Percentiles rank a stretch among this genome's conserved stretches.
These are phyloP conservation scores for Fusarium pilosicola DNA, from an alignment of 2,329 filamentous ascomycete species.

Conservation along the genomic window DNA sequence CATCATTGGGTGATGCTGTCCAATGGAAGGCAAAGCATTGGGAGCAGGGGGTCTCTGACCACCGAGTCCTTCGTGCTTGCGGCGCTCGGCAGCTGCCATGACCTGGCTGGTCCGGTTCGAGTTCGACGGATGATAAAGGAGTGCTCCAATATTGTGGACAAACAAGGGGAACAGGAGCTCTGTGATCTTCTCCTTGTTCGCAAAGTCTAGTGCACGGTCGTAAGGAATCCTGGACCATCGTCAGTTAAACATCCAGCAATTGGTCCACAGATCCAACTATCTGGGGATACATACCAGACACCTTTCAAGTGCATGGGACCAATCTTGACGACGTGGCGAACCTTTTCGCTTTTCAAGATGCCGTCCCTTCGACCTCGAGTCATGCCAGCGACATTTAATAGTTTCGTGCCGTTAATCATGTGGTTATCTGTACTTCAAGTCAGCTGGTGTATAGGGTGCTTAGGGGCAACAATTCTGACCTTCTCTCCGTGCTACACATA, in stretches of 20 bases:
- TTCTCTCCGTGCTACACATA: conserved; percentile 94
- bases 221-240: conserved; percentile 84
- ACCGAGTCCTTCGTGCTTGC: conserved; percentile 75
- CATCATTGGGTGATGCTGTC: conserved; percentile 58
- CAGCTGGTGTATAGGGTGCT: neutral
- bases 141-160: conserved; percentile 93
- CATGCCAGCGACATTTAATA: conserved; percentile 98
- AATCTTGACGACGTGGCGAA: conserved; percentile 97
- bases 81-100: conserved; percentile 84
- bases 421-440: conserved; percentile 77
- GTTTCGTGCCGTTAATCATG: conserved; percentile 99
- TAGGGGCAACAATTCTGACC: conserved; percentile 61
- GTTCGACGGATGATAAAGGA: conserved; percentile 94
- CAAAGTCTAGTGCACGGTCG: conserved; percentile 96
- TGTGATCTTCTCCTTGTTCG: conserved; percentile 99
- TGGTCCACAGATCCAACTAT: conserved; percentile 14
- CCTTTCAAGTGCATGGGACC: conserved; percentile 99
- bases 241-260: conserved; percentile 37
- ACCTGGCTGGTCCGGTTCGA: conserved; percentile 84
- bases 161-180: conserved; percentile 95
- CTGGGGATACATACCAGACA: conserved; percentile 77
- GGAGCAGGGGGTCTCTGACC: conserved; percentile 64
- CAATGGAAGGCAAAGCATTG: conserved; percentile 72
- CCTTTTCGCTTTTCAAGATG: conserved; percentile 97
- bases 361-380: conserved; percentile 94